Conservation (phyloP, 2,329 filamentous ascomycete genomes). For the Drechslera avenae region DNA sequence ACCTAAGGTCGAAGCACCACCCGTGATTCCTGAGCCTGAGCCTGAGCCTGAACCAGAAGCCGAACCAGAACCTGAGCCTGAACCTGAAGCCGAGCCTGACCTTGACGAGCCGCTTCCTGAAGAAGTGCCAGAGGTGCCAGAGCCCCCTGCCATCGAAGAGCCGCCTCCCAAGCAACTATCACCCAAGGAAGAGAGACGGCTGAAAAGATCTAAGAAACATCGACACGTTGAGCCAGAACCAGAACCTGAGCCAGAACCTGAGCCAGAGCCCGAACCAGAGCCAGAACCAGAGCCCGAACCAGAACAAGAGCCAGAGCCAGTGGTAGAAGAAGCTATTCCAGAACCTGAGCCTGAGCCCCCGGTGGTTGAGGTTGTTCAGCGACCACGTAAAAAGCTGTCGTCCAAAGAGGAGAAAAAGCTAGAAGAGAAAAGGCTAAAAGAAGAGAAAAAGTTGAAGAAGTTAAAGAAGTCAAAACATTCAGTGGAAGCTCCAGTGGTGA, state of each 20-base stretch:
- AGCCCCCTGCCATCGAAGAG: conserved; percentile 28
- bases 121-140: conserved; percentile 32
- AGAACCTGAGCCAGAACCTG: conserved; percentile 24
- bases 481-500: conserved; percentile 27
- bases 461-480: conserved; percentile 38
- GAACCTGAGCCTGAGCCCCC: conserved; percentile 36
- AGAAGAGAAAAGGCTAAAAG: conserved; percentile 5
- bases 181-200: conserved; percentile 6
- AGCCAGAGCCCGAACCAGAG: conserved; percentile 32
- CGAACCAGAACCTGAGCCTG: conserved; percentile 10
- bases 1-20: conserved; percentile 33
- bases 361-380: conserved; percentile 36
- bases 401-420: conserved; percentile 26
- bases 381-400: conserved; percentile 37
- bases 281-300: conserved; percentile 2
- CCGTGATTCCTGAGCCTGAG: conserved; percentile 6
- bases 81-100: conserved; percentile 14
- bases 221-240: conserved; percentile 24
- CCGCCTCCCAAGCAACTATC: conserved; percentile 17
- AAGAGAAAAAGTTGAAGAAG: conserved; percentile 34
- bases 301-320: conserved; percentile 24
- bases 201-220: conserved; percentile 17
- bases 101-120: conserved; percentile 32
- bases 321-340: conserved; percentile 34
- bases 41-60: conserved; percentile 17